Evolutionary conservation across 306 rosid genomes (phyloP), one percentile per base, ranked within the genome.

Genomic region (Acacia confusa): DNA sequence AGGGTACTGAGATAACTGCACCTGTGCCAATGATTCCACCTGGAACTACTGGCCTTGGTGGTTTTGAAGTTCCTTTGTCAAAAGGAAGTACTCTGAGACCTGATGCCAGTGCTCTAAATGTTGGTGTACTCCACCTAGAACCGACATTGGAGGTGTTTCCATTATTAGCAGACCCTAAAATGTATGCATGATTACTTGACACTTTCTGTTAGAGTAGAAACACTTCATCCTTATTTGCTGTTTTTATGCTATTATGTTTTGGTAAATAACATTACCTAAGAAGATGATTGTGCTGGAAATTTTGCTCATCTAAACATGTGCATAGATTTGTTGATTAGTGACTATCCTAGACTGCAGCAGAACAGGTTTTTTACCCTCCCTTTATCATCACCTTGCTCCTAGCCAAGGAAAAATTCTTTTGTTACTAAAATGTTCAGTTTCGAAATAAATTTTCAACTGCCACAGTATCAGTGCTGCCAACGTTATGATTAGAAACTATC

Each of bases 31-130:
- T 83, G 94, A 87, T 90, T 82, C 97, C 98, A 47, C 83, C 90
- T 78, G 99, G 94, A 78, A 96, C 99, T 76, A 96, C 99, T 61
- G 99, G 98, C 61, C 98, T 96, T 78, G 99, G 99, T 75, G 99
- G 99, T 82, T 96, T 96, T 84, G 99, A 93, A 83, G 97, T 90
- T 82, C 99, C 99, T 83, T 85, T 81, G 70, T 96, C 99, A 65
- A 92, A 88, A 85, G 99, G 99, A 83, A 89, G 88, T 61, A 81
- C 91, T 64, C 90, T 96, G 70, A 93, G 99, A 25, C 87, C 97
- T 81, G 99, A 96, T 88, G 98, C 99, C 66, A 96, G 99, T 82
- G 97, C 98, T 85, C 82, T 96, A 72, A 96, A 91, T 85, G 89
- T 96, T 28, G 99, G 99, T 41, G 99, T 96, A 75, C 98, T 96